phyloP scores from a whole-genome alignment of 2,329 filamentous ascomycete species.

The Xylaria multiplex region DNA sequence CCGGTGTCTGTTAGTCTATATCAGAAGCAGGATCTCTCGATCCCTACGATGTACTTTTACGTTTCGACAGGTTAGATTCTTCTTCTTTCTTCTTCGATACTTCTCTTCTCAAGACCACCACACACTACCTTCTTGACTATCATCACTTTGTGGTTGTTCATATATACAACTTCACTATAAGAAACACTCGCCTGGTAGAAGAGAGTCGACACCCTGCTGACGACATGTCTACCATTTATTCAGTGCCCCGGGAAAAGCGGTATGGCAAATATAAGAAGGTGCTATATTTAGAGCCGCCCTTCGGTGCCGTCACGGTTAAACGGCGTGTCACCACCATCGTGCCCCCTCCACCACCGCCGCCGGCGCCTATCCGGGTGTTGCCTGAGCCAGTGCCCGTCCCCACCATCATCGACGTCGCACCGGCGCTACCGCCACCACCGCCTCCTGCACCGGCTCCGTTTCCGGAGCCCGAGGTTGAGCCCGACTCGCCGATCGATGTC shows the following conservation, averaged over 20 bases:
- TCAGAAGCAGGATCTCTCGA: constrained; percentile 41
- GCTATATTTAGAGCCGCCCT: constrained; percentile 55
- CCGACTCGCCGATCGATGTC: constrained; percentile 52
- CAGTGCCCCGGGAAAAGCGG: constrained; percentile 49
- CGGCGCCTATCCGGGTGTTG: constrained; percentile 34
- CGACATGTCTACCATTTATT: constrained; percentile 47
- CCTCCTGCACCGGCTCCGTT: constrained; percentile 34
- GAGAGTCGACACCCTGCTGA: constrained; percentile 38
- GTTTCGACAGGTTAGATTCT: constrained; percentile 46
- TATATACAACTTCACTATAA: constrained; percentile 9
- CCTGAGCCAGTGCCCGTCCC: constrained; percentile 43
- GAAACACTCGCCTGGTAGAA: constrained; percentile 16
- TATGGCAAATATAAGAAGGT: constrained; percentile 54
- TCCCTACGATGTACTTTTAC: constrained; percentile 46
- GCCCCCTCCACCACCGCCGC: constrained; percentile 46
- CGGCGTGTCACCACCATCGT: constrained; percentile 53
- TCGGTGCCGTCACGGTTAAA: constrained; percentile 50
- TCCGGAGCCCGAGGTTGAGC: constrained; percentile 37
- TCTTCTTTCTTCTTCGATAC: constrained; percentile 11
- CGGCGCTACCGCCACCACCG: constrained; percentile 42
- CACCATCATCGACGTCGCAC: constrained; percentile 42
- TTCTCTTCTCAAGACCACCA: background rate
- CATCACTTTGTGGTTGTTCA: background rate
- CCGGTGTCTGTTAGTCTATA: constrained; percentile 33
- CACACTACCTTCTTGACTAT: too few relatives aligned